Evolutionary conservation across 345 rosid genomes (phyloP).

Genomic region (Aethionema arabicum): DNA sequence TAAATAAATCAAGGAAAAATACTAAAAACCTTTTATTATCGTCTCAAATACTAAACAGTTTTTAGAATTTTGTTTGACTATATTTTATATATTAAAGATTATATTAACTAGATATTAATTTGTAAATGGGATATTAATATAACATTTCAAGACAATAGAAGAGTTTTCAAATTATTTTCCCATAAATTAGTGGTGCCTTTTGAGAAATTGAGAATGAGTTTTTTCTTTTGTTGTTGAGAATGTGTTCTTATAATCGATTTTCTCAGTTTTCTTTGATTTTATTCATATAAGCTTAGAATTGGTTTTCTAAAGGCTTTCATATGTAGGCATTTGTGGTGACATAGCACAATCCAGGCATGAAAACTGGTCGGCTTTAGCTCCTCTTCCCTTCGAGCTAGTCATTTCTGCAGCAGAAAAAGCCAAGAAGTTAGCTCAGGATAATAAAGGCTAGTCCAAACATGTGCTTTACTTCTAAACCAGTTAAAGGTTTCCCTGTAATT

Average conservation of each 20-base stretch:
- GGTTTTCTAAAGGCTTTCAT: slow-evolving; percentile 23
- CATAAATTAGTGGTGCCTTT: neutral
- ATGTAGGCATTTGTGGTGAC: slow-evolving; percentile 74
- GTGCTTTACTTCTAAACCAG: neutral
- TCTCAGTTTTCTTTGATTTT: slow-evolving; percentile 1
- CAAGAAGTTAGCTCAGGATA: slow-evolving; percentile 62
- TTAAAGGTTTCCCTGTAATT: neutral
- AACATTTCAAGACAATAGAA: no score
- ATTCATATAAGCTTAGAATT: neutral
- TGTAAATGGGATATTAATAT: no score
- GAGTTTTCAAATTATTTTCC: no score
- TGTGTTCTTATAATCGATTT: slow-evolving; percentile 9
- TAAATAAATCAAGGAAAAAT: neutral
- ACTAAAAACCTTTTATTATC: no score
- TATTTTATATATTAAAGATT: no score
- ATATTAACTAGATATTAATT: no score
- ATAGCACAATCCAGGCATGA: slow-evolving; percentile 80
- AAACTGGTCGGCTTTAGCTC: slow-evolving; percentile 93
- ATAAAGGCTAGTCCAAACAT: slow-evolving; percentile 52
- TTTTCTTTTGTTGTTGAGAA: slow-evolving; percentile 2
- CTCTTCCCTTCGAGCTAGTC: slow-evolving; percentile 96
- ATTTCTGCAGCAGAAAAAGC: slow-evolving; percentile 97
- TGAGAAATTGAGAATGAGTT: neutral
- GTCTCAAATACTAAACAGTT: no score
- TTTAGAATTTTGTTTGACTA: no score